Conservation (phyloP, 179 eudicot genomes). For the Silene noctiflora region DNA sequence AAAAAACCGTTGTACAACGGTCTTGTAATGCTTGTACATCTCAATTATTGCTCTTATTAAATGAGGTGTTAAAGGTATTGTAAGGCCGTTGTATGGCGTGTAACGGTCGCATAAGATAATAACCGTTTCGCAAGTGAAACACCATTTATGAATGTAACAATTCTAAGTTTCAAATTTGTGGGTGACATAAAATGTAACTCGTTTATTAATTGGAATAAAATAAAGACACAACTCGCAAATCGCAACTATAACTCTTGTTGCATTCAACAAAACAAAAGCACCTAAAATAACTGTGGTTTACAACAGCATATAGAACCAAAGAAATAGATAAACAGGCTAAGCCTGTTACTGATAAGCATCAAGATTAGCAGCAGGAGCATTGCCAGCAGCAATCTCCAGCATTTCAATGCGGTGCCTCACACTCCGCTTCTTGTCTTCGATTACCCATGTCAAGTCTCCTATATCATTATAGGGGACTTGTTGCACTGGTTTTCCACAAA, state of each 20-base stretch:
- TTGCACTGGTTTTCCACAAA: slow-evolving; percentile 8
- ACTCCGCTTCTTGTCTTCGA: slow-evolving; percentile 16
- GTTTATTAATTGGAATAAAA: too few relatives aligned
- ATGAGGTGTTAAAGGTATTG: background rate
- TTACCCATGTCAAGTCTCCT: slow-evolving; percentile 14
- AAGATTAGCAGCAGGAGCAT: background rate
- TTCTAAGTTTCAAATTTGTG: background rate
- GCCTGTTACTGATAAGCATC: background rate
- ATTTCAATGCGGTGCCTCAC: background rate
- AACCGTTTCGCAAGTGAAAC: background rate
- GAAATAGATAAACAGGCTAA: background rate
- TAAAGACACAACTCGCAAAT: background rate
- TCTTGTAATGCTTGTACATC: background rate
- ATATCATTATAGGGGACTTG: background rate
- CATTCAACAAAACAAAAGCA: background rate
- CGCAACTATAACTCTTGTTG: background rate
- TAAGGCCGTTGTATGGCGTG: background rate
- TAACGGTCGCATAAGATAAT: background rate
- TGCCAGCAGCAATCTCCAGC: background rate
- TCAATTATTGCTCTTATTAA: background rate
- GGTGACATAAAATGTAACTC: too few relatives aligned
- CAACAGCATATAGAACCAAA: background rate
- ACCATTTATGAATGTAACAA: background rate
- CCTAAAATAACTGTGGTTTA: background rate
- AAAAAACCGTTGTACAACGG: background rate